These are phyloP conservation scores for Flammula alnicola DNA, from an alignment of 1,284 basidiomycete genomes.

Conservation along the genomic window DNA sequence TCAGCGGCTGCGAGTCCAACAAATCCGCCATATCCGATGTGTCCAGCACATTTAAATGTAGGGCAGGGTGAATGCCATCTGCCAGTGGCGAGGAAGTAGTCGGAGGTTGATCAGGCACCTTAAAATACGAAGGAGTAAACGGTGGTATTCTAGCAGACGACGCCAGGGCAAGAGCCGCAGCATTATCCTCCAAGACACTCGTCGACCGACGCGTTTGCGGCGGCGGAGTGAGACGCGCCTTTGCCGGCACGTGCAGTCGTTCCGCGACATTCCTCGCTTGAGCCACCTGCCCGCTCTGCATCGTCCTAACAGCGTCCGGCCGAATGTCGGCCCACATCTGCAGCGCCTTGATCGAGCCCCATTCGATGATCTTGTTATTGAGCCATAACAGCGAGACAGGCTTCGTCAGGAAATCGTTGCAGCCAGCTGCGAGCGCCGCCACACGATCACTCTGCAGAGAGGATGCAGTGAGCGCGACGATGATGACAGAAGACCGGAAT, in stretches of 20 bases:
- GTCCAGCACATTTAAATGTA: too few species aligned
- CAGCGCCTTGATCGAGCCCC: constrained; percentile 89
- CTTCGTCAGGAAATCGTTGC: constrained; percentile 99
- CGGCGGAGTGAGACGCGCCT: constrained; percentile 53
- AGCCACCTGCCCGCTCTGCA: constrained; percentile 60
- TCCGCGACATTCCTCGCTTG: constrained; percentile 72
- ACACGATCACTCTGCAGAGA: constrained; percentile 93
- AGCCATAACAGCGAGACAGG: constrained; percentile 96
- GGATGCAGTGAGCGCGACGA: constrained; percentile 97
- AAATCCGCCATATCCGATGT: constrained; percentile 3
- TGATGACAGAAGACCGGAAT: constrained; percentile 94
- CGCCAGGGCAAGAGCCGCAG: constrained; percentile 28
- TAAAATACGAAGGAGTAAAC: constrained; percentile 15
- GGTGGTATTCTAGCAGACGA: constrained; percentile 21
- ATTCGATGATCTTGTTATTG: constrained; percentile 98
- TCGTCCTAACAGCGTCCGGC: constrained; percentile 61
- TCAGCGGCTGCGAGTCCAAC: constrained; percentile 9
- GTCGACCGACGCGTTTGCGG: constrained; percentile 23
- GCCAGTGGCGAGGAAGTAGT: not conserved
- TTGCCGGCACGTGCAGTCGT: constrained; percentile 68
- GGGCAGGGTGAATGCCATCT: not conserved
- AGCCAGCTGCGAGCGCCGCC: constrained; percentile 94
- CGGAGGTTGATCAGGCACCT: constrained; percentile 10
- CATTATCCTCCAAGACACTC: constrained; percentile 28
- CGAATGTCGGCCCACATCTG: constrained; percentile 87